Conservation (phyloP, 2,329 filamentous ascomycete genomes). For the Chaetomium olivaceum region DNA sequence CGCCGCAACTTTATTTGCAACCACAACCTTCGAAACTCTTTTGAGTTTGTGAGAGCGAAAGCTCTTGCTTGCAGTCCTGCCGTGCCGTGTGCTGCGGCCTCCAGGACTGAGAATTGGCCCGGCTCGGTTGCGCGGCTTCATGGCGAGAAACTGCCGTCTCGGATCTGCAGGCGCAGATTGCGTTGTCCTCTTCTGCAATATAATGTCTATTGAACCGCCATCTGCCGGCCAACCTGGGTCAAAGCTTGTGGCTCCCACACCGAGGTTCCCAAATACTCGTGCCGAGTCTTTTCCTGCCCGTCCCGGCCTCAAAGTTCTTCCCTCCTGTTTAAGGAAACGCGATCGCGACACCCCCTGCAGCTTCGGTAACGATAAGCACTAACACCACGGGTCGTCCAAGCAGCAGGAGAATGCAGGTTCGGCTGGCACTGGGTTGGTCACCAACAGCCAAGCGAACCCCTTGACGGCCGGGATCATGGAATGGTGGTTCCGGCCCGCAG, state of each 20-base stretch:
- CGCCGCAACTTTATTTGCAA: constrained; percentile 11
- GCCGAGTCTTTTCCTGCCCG: not conserved
- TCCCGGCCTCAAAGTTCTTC: not conserved
- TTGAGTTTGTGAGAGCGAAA: not conserved
- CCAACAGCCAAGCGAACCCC: not conserved
- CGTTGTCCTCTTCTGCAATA: not conserved
- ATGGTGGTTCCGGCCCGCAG: not conserved
- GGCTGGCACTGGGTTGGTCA: not conserved
- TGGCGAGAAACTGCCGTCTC: constrained; percentile 6
- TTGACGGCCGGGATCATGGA: constrained; percentile 1
- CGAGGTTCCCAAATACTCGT: not conserved
- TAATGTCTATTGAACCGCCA: constrained; percentile 13
- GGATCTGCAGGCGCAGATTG: not conserved
- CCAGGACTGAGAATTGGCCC: not conserved
- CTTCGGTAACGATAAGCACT: constrained; percentile 7
- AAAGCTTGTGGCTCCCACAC: constrained; percentile 3
- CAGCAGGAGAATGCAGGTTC: not conserved
- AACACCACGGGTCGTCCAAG: not conserved
- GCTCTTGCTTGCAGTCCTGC: not conserved
- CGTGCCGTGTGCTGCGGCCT: not conserved
- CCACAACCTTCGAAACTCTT: not conserved
- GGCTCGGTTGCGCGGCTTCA: not conserved
- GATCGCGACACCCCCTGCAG: constrained; percentile 8
- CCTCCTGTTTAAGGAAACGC: not conserved
- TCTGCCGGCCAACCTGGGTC: constrained; percentile 12